phyloP scores from a whole-genome alignment of 2,329 filamentous ascomycete species.

The Boeremia lycopersici region DNA sequence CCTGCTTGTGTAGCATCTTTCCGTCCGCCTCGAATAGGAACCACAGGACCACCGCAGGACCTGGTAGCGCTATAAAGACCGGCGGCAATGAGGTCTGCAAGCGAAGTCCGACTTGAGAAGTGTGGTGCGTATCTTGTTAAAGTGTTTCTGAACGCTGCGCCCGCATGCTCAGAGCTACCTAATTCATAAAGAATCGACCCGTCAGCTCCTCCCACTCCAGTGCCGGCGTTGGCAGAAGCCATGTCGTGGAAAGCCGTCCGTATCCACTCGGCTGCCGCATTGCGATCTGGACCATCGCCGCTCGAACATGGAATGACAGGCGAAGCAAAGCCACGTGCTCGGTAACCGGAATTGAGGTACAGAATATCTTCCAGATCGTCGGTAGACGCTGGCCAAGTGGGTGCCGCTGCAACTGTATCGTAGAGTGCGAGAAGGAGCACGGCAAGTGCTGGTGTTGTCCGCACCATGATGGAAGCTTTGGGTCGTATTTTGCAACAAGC shows the following conservation, averaged over 20 bases:
- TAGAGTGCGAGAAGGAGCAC: constrained; percentile 19
- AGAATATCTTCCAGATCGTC: constrained; percentile 70
- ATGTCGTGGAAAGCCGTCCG: constrained; percentile 68
- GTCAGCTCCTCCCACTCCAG: constrained; percentile 61
- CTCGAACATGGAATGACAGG: constrained; percentile 62
- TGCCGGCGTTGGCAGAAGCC: constrained; percentile 59
- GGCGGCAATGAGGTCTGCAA: constrained; percentile 64
- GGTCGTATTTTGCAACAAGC: background rate
- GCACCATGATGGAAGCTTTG: constrained; percentile 1
- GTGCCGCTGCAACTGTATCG: constrained; percentile 49
- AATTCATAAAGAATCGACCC: constrained; percentile 67
- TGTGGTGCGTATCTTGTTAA: constrained; percentile 59
- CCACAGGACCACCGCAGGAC: constrained; percentile 62
- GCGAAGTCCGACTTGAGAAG: constrained; percentile 57
- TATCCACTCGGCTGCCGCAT: constrained; percentile 67
- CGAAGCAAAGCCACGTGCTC: constrained; percentile 61
- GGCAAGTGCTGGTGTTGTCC: constrained; percentile 3
- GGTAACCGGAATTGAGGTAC: constrained; percentile 63
- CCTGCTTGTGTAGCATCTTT: constrained; percentile 60
- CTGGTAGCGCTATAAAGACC: constrained; percentile 65
- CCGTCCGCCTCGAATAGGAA: constrained; percentile 61
- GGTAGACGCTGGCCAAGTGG: constrained; percentile 65
- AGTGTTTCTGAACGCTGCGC: constrained; percentile 56
- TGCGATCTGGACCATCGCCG: constrained; percentile 55
- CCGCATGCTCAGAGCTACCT: constrained; percentile 61